Evolutionary conservation across 2,329 filamentous ascomycete species (phyloP), one percentile per base, ranked within the genome.

Genomic region (Microthyrium microscopicum): DNA sequence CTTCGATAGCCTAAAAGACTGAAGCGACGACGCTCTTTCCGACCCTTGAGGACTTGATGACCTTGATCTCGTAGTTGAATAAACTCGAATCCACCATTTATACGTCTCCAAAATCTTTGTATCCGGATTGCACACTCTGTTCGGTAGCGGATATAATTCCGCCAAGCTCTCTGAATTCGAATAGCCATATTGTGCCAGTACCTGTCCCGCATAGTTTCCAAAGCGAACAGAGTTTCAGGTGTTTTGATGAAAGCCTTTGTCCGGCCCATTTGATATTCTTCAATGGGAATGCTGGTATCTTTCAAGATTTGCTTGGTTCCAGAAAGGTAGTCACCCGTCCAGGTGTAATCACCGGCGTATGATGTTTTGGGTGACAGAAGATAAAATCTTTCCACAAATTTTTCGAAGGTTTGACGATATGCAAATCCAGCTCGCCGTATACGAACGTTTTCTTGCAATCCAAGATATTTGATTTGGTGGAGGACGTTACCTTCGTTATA

Each of bases 141-240:
- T 28, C 89, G 73, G 56, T 95, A 95, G 4, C 87, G 76, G 26
- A 95, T 68, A 50, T 94, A 95, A 33, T 91, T 92, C 46, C 89
- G 73, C 89, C 89, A 98, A 50, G 92, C 89, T 44, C 89, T 73
- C 59, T 98, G 89, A 39, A 98, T 95, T 38, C 89, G 74, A 39
- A 87, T 92, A 3, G 89, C 89, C 89, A 98, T 95, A 58, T 95
- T 98, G 57, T 95, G 87, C 87, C 87, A 95, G 57, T 95, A 98
- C 36, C 82, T 70, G 52, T 98, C 89, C 50, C 89, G 73, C 87
- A 98, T 95, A 37, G 91, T 85, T 56, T 98, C 89, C 8, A 98
- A 64, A 3, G 89, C 89, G 50, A 98, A 98, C 2, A 98, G 62
- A 0, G 89, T 98, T 56, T 98, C 89, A 1, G 89, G 89, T 0